Evolutionary conservation across 2,329 filamentous ascomycete species (phyloP).

Genomic region (Xylaria arbuscula): DNA sequence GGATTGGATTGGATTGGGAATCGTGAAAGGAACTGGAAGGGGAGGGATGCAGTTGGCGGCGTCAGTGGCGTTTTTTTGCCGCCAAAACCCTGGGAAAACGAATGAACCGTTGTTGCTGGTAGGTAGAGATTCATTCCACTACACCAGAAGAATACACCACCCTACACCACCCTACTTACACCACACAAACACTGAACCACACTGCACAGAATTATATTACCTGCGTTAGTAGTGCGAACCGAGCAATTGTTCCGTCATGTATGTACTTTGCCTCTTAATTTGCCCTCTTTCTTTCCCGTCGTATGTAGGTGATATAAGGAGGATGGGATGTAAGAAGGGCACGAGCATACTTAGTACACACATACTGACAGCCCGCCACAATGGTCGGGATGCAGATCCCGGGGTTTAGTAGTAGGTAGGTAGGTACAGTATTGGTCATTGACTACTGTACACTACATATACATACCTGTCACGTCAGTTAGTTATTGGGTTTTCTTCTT

Average conservation of each 20-base stretch:
- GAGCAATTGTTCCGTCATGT: not conserved
- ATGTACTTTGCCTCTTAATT: no score
- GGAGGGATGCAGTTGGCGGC: constrained; percentile 8
- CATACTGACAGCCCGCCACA: constrained; percentile 7
- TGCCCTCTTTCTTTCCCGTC: not conserved
- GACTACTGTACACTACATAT: no score
- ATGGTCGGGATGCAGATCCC: constrained; percentile 20
- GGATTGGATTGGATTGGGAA: constrained; percentile 2
- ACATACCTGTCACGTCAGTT: no score
- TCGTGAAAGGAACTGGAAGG: not conserved
- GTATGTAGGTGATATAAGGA: constrained; percentile 17
- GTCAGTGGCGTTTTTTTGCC: constrained; percentile 26
- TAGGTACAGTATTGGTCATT: no score
- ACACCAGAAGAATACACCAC: no score
- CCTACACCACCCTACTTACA: no score
- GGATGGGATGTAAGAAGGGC: no score
- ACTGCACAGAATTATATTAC: no score
- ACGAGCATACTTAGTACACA: not conserved
- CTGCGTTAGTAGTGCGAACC: constrained; percentile 9
- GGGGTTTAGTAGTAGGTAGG: constrained; percentile 14
- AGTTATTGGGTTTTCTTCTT: no score
- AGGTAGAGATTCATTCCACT: no score
- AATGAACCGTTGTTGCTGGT: no score
- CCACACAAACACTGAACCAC: no score
- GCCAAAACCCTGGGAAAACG: not conserved